phyloP scores from a whole-genome alignment of 2,329 filamentous ascomycete species.

The Paracamarosporium sp. region DNA sequence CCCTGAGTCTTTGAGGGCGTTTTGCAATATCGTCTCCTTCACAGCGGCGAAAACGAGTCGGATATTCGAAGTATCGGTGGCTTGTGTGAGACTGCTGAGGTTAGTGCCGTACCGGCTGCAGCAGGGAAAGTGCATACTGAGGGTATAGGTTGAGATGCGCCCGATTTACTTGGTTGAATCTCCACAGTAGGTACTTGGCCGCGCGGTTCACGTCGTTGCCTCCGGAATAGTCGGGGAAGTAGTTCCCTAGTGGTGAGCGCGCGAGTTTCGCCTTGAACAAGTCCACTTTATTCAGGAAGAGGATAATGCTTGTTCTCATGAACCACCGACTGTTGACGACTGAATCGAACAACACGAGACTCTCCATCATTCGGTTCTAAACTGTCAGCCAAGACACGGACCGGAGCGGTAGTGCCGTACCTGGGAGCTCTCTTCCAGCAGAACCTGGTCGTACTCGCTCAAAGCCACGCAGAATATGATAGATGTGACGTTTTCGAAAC shows the following conservation, averaged over 20 bases:
- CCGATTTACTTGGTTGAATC: conserved; percentile 98
- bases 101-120: conserved; percentile 29
- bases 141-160: conserved; percentile 96
- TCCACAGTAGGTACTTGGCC: conserved; percentile 96
- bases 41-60: conserved; percentile 97
- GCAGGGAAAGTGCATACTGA: conserved; percentile 63
- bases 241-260: conserved; percentile 88
- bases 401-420: conserved; percentile 58
- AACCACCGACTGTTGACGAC: conserved; percentile 99
- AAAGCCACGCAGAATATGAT: conserved; percentile 99
- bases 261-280: conserved; percentile 94
- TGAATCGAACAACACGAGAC: conserved; percentile 92
- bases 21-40: conserved; percentile 98
- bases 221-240: conserved; percentile 97
- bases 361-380: conserved; percentile 99
- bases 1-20: conserved; percentile 96
- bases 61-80: conserved; percentile 98
- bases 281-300: conserved; percentile 99
- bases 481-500: conserved; percentile 98
- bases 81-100: conserved; percentile 84
- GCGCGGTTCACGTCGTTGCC: conserved; percentile 98
- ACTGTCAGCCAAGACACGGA: conserved; percentile 28
- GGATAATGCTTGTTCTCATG: conserved; percentile 97
- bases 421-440: conserved; percentile 96
- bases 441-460: conserved; percentile 97